Evolutionary conservation across 768 basidiomycete genomes (phyloP).

Genomic region (Rickenella mellea): DNA sequence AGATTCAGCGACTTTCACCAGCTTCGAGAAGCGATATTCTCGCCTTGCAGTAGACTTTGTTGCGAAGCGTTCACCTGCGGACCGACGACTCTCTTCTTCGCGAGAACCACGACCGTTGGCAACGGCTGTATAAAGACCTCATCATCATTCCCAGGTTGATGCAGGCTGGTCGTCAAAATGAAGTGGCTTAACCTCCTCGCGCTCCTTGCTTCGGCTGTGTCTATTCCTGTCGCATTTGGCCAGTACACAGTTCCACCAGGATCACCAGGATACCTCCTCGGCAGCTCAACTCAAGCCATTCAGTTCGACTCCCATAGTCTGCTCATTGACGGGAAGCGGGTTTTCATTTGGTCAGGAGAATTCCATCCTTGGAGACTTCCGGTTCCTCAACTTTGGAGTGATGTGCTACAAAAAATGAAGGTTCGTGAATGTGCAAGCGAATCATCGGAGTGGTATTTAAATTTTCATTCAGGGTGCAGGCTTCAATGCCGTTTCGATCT

Average conservation of each 20-base stretch:
- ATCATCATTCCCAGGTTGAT: too few relatives aligned
- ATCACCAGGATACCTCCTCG: slow-evolving; percentile 17
- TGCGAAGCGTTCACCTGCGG: too few relatives aligned
- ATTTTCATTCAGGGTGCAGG: slow-evolving; percentile 14
- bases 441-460: neutral
- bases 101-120: too few relatives aligned
- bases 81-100: too few relatives aligned
- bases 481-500: slow-evolving; percentile 15
- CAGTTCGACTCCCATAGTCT: slow-evolving; percentile 15
- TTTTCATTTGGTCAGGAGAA: slow-evolving; percentile 14
- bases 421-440: slow-evolving; percentile 2
- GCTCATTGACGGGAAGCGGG: slow-evolving; percentile 13
- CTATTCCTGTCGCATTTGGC: neutral
- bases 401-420: slow-evolving; percentile 17
- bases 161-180: neutral
- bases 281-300: slow-evolving; percentile 14
- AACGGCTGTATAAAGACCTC: too few relatives aligned
- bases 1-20: too few relatives aligned
- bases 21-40: too few relatives aligned
- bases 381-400: slow-evolving; percentile 11
- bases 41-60: too few relatives aligned
- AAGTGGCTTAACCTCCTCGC: neutral
- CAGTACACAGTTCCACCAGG: slow-evolving; percentile 12
- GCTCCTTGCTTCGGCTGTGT: neutral
- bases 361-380: slow-evolving; percentile 17